These are phyloP conservation scores for Glycyrrhiza uralensis DNA, from an alignment of 306 rosid genomes.

Conservation along the genomic window DNA sequence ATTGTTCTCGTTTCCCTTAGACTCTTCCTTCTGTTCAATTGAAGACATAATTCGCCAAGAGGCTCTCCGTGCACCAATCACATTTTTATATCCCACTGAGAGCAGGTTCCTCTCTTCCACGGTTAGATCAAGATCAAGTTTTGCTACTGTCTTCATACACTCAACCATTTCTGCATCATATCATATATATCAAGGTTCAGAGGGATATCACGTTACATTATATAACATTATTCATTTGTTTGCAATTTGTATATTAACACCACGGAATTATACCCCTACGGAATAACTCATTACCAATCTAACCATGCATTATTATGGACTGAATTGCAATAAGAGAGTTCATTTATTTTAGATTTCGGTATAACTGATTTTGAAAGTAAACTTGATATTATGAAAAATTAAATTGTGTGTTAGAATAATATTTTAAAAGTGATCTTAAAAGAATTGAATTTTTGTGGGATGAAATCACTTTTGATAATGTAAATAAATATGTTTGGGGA, in stretches of 20 bases:
- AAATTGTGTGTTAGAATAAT: no score
- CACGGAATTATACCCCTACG: neutral
- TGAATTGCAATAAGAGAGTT: neutral
- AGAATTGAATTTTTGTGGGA: neutral
- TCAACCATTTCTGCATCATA: conserved; percentile 84
- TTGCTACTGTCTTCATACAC: conserved; percentile 80
- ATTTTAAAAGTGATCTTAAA: no score
- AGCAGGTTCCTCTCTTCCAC: conserved; percentile 98
- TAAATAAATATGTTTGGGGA: neutral
- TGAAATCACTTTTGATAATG: neutral
- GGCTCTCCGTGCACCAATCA: conserved; percentile 88
- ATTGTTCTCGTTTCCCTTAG: conserved; percentile 75
- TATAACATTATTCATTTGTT: neutral
- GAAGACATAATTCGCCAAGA: conserved; percentile 99
- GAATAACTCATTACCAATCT: neutral
- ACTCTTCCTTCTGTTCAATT: conserved; percentile 92
- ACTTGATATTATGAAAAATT: no score
- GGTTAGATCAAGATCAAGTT: conserved; percentile 77
- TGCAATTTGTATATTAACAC: neutral
- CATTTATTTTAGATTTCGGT: neutral
- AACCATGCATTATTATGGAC: neutral
- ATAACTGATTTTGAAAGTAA: neutral
- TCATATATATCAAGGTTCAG: neutral
- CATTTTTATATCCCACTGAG: conserved; percentile 94
- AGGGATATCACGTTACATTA: neutral